Evolutionary conservation across 257 asterid genomes (phyloP).

Genomic region (Nicotiana otophora): DNA sequence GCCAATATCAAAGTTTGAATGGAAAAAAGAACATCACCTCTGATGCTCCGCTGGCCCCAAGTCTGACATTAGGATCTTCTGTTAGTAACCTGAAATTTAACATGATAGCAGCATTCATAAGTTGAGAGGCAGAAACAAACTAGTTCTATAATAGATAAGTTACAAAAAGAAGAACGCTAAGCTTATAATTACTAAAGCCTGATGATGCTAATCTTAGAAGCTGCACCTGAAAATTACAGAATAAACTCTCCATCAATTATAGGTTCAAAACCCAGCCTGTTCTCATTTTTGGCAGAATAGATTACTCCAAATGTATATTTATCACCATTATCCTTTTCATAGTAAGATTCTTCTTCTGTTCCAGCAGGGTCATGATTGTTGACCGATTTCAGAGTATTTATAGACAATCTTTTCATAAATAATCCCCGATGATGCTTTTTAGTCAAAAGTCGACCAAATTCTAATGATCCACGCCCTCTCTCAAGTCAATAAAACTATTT

Average conservation of each 20-base stretch:
- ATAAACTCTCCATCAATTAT: neutral
- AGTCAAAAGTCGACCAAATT: neutral
- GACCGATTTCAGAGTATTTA: neutral
- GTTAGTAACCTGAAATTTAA: slow-evolving; percentile 60
- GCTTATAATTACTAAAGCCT: neutral
- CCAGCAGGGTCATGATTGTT: neutral
- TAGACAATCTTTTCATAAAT: neutral
- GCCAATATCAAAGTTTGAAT: neutral
- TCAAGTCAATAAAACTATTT: neutral
- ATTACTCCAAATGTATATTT: neutral
- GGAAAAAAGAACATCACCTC: slow-evolving; percentile 45
- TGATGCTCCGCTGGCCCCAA: slow-evolving; percentile 91
- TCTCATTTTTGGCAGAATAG: neutral
- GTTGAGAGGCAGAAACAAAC: neutral
- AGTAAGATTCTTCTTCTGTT: neutral
- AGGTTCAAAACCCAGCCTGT: neutral
- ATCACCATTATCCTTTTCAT: neutral
- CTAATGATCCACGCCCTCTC: neutral
- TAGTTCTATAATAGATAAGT: neutral
- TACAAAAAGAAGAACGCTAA: neutral
- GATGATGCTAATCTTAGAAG: neutral
- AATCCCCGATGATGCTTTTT: neutral
- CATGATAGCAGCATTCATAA: neutral
- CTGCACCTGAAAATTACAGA: slow-evolving; percentile 1
- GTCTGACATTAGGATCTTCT: slow-evolving; percentile 95